Conservation (phyloP, 148 eudicot genomes). For the Simmondsia chinensis region DNA sequence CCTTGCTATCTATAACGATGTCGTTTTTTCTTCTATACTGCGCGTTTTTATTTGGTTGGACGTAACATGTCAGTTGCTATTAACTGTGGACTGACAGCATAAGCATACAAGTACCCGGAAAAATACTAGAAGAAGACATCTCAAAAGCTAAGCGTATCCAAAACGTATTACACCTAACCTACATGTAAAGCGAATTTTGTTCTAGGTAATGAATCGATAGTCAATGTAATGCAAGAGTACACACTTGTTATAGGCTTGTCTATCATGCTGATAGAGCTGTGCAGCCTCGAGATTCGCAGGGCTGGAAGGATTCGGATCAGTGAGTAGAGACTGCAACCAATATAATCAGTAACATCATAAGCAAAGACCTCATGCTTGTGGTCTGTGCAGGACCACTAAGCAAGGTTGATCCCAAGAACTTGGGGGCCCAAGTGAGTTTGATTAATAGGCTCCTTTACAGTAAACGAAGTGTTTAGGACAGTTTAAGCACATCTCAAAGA, state of each 20-base stretch:
- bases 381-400: no score
- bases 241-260: conserved; percentile 28
- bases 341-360: neutral
- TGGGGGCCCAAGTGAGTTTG: no score
- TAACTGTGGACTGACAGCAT: no score
- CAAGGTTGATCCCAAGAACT: no score
- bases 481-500: no score
- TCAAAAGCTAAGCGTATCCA: neutral
- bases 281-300: conserved; percentile 35
- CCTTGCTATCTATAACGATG: no score
- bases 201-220: neutral
- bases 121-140: no score
- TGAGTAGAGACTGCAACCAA: conserved; percentile 25
- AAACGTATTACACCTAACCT: neutral
- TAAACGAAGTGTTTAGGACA: no score
- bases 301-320: conserved; percentile 31
- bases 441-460: no score
- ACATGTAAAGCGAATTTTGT: neutral
- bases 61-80: no score
- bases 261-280: conserved; percentile 26
- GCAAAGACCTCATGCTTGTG: neutral
- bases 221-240: neutral
- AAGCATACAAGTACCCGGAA: neutral
- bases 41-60: no score
- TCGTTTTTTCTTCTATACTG: no score